Percentiles rank a stretch among this genome's conserved stretches.
phyloP scores from a whole-genome alignment of 2,329 filamentous ascomycete species.

The Calonectria pteridis region DNA sequence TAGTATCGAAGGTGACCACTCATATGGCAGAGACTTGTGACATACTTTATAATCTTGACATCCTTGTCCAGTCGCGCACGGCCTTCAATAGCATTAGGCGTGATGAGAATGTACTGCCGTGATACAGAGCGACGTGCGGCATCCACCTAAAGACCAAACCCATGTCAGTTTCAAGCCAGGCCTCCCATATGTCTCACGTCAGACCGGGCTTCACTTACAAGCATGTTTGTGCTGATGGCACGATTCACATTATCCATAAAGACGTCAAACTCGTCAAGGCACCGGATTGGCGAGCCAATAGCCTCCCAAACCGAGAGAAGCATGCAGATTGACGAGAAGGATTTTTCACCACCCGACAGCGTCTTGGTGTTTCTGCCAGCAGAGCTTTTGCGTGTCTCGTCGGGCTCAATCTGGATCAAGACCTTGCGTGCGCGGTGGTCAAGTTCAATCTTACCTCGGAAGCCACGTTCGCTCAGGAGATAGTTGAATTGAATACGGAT shows the following conservation, averaged over 20 bases:
- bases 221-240: constrained; percentile 92
- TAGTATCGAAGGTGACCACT: not conserved
- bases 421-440: constrained; percentile 82
- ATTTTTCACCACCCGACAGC: constrained; percentile 95
- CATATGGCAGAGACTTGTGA: not conserved
- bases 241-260: constrained; percentile 99
- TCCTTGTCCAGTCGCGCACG: constrained; percentile 71
- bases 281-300: constrained; percentile 95
- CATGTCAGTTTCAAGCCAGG: constrained; percentile 9
- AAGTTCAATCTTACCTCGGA: constrained; percentile 83
- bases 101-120: constrained; percentile 95
- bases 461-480: constrained; percentile 88
- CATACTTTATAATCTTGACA: constrained; percentile 82
- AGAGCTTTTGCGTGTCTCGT: constrained; percentile 76
- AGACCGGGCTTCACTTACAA: constrained; percentile 68
- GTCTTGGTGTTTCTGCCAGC: constrained; percentile 89
- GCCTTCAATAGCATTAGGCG: constrained; percentile 84
- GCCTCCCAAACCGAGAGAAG: constrained; percentile 96
- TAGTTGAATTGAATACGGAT: constrained; percentile 90
- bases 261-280: constrained; percentile 97
- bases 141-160: constrained; percentile 69
- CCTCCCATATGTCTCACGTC: constrained; percentile 4
- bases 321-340: constrained; percentile 96
- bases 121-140: constrained; percentile 89
- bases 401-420: constrained; percentile 80